Base-by-base conservation (phyloP, 148 eudicot genomes). In the Vaccinium corymbosum region DNA sequence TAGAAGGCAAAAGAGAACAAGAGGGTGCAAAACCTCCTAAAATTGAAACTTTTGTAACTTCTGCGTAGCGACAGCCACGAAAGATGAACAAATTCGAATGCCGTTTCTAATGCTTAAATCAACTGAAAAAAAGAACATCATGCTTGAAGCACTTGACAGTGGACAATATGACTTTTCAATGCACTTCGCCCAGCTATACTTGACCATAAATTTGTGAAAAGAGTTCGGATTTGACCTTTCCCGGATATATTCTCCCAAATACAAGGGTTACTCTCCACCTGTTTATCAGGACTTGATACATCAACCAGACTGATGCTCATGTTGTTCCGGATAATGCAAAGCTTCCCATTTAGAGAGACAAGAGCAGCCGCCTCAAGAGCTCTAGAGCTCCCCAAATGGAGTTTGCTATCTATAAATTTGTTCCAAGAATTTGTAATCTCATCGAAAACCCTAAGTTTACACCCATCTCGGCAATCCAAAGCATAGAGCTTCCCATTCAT, bases 281-380 rank as follows among this genome's bases (percentile, higher is more conserved):
- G 90, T 84, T 90, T 93, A 82, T 91, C 94, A n/a, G 94, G 91
- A 76, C 92, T 93, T 17, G 90, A 87, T 12, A 96, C 95, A 84
- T 96, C 98, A 76, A 96, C 98, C 89, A 96, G 78, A 81, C 98
- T 94, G 42, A 96, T 89, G 88, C 98, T 96, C 98, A 93, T 96
- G 84, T 96, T 96, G 83, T 96, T 94, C 13, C 98, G 91, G 15
- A 96, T 88, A 42, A 96, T 94, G 87, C 98, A 96, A 55, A 96
- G 94, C 91, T 96, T 96, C 55, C 94, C 98, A 57, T 93, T 94
- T 6, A 96, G 91, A 25, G 97, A 90, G 82, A 96, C 93, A 77
- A 96, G 94, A 53, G 98, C 97, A 42, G 98, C 98, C 20, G 98
- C 98, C 92, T 96, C 98, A 20, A 96, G 81, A 52, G 98, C 94